These are phyloP conservation scores for Cornus kousa DNA, from an alignment of 148 eudicot genomes.

Conservation along the genomic window DNA sequence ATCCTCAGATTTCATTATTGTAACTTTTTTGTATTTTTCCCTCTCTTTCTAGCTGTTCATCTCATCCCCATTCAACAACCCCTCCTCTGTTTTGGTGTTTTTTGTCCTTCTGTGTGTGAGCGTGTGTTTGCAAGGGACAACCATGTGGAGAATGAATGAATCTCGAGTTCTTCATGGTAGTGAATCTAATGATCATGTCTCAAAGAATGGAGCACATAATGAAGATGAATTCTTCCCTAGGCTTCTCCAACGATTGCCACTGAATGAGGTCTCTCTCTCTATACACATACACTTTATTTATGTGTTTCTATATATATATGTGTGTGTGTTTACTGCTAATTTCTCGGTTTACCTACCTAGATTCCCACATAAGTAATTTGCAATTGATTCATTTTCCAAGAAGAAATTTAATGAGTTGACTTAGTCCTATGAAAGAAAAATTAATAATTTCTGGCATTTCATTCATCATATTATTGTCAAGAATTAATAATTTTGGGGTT, in stretches of 20 bases:
- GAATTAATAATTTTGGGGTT: background rate
- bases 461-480: background rate
- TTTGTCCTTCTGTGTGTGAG: background rate
- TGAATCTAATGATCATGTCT: background rate
- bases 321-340: background rate
- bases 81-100: background rate
- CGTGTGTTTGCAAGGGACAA: background rate
- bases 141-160: background rate
- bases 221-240: background rate
- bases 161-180: constrained; percentile 4
- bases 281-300: too few species aligned
- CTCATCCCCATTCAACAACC: background rate
- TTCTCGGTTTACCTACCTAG: background rate
- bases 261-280: constrained; percentile 6
- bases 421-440: background rate
- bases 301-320: background rate
- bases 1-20: too few species aligned
- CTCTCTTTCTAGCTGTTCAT: background rate
- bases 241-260: background rate
- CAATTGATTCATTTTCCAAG: background rate
- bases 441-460: background rate
- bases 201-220: background rate
- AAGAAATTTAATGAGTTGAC: background rate
- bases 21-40: background rate
- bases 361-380: background rate